A percentile compares a stretch with the other conserved stretches of the same genome.
Conservation (phyloP, 2,329 filamentous ascomycete species). For the Microdochium trichocladiopsis region DNA sequence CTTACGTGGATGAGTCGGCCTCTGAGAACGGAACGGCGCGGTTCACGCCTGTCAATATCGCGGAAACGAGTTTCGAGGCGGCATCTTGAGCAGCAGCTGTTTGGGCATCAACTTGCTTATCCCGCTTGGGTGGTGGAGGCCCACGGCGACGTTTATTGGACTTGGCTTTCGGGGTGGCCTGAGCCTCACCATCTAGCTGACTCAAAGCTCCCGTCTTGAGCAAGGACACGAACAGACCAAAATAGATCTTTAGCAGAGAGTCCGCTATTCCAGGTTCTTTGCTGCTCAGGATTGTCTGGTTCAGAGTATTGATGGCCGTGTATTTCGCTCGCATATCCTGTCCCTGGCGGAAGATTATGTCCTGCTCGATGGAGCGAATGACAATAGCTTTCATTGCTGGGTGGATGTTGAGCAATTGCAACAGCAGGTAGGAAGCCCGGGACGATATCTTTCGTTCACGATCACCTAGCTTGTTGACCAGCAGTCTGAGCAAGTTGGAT, state of each 20-base stretch:
- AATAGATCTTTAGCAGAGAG: constrained; percentile 83
- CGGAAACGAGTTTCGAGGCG: constrained; percentile 86
- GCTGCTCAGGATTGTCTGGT: constrained; percentile 85
- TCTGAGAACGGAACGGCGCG: constrained; percentile 90
- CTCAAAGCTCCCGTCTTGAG: constrained; percentile 55
- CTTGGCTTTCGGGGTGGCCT: constrained; percentile 34
- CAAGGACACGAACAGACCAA: constrained; percentile 76
- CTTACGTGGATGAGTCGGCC: constrained; percentile 67
- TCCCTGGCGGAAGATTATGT: constrained; percentile 78
- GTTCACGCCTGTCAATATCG: constrained; percentile 89
- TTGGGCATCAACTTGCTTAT: constrained; percentile 23
- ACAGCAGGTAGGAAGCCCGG: constrained; percentile 82
- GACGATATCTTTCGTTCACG: constrained; percentile 94
- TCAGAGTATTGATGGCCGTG: constrained; percentile 92
- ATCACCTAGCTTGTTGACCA: constrained; percentile 96
- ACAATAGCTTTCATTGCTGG: constrained; percentile 91
- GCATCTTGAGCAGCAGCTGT: constrained; percentile 54
- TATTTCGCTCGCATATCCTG: constrained; percentile 88
- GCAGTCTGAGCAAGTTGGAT: constrained; percentile 79
- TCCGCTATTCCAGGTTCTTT: constrained; percentile 78
- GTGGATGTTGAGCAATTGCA: constrained; percentile 83
- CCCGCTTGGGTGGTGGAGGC: constrained; percentile 22
- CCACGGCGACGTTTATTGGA: constrained; percentile 44
- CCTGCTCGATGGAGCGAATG: constrained; percentile 76
- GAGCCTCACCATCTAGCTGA: constrained; percentile 28